These are phyloP conservation scores for maize (Zea mays) DNA, from an alignment of 176 grass and related monocot species.

Conservation along the genomic window DNA sequence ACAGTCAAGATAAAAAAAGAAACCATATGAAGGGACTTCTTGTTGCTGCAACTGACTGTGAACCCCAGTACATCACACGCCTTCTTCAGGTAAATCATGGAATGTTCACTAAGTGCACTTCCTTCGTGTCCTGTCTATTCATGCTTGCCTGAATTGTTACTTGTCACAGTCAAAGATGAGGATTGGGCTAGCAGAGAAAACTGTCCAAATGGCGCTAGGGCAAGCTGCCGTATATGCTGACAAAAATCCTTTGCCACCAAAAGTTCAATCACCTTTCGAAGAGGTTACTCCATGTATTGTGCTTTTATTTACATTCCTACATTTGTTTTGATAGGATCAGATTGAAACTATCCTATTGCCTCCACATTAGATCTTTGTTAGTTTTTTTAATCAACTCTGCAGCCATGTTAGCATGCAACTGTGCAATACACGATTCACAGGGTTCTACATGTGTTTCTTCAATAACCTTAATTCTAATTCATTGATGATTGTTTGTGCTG, in stretches of 20 bases:
- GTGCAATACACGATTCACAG: not conserved
- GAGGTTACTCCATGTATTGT: constrained; percentile 52
- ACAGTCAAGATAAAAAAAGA: constrained; percentile 99
- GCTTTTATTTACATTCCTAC: constrained; percentile 22
- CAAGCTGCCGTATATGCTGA: constrained; percentile 84
- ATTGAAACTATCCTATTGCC: not conserved
- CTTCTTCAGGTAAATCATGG: constrained; percentile 80
- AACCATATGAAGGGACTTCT: constrained; percentile 96
- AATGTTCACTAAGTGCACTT: constrained; percentile 28
- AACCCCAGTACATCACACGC: constrained; percentile 92
- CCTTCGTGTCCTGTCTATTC: constrained; percentile 7
- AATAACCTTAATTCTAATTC: constrained; percentile 6
- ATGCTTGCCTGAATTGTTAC: constrained; percentile 29
- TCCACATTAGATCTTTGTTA: not conserved
- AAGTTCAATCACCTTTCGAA: constrained; percentile 77
- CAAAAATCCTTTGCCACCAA: constrained; percentile 35
- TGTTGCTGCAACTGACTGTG: constrained; percentile 89
- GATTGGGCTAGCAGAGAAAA: constrained; percentile 98
- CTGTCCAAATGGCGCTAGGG: constrained; percentile 83
- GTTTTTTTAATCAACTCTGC: not conserved
- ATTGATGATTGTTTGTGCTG: not conserved
- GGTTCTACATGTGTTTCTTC: not conserved
- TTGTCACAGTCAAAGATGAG: constrained; percentile 93
- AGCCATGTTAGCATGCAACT: not conserved
- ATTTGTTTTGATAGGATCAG: constrained; percentile 2